Percentiles rank a stretch among this genome's conserved stretches.
Conservation (phyloP, 192 early-diverging fungal genomes). For the Coemansia pectinata region DNA sequence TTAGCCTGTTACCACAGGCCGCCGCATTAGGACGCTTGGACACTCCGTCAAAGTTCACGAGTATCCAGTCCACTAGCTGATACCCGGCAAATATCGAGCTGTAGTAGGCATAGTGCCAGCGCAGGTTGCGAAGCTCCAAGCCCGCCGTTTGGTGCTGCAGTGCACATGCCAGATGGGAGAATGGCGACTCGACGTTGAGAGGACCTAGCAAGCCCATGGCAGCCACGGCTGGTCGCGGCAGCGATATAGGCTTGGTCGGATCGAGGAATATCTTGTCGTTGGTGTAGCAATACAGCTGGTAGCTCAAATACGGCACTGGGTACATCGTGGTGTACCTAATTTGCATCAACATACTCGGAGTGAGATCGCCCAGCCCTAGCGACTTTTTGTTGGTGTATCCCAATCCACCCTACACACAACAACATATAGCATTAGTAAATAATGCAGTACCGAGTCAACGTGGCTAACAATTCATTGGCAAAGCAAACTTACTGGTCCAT, state of each 20-base stretch:
- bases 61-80: constrained; percentile 88
- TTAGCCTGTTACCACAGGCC: constrained; percentile 72
- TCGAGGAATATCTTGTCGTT: constrained; percentile 31
- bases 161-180: constrained; percentile 60
- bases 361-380: constrained; percentile 23
- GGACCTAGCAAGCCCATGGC: constrained; percentile 10
- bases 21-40: constrained; percentile 75
- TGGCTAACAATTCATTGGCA: neutral
- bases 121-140: constrained; percentile 67
- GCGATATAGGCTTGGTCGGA: constrained; percentile 23
- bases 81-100: constrained; percentile 73
- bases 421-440: neutral
- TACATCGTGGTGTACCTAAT: constrained; percentile 47
- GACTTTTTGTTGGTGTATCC: constrained; percentile 15
- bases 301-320: constrained; percentile 29
- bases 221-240: constrained; percentile 25
- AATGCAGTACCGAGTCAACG: neutral
- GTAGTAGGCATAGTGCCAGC: constrained; percentile 85
- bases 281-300: constrained; percentile 39
- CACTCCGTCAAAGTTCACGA: constrained; percentile 74
- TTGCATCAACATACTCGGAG: constrained; percentile 48
- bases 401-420: neutral
- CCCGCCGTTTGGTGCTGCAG: constrained; percentile 73
- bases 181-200: constrained; percentile 57
- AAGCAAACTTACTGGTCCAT: neutral